These are phyloP conservation scores for Colletotrichum caudatum DNA, from an alignment of 2,329 filamentous ascomycete species.

Conservation along the genomic window DNA sequence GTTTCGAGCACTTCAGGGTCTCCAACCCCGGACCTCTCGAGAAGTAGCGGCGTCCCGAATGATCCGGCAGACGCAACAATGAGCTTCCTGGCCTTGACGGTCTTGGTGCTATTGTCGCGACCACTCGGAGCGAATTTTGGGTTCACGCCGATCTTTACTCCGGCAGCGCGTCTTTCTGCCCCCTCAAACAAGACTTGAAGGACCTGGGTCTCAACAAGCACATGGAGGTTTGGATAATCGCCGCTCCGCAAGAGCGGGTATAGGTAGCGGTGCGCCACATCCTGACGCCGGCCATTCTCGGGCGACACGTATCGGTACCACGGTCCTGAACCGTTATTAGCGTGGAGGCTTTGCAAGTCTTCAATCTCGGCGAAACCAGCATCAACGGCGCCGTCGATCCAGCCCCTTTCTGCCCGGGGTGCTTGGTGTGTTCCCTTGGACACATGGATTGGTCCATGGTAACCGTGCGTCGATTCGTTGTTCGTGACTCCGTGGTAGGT, in stretches of 20 bases:
- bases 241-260: conserved; percentile 47
- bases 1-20: conserved; percentile 52
- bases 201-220: conserved; percentile 48
- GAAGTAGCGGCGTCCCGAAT: conserved; percentile 19
- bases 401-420: conserved; percentile 55
- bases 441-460: conserved; percentile 62
- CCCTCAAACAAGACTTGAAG: conserved; percentile 54
- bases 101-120: conserved; percentile 39
- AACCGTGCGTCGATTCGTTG: conserved; percentile 56
- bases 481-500: conserved; percentile 59
- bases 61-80: conserved; percentile 48
- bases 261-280: conserved; percentile 47
- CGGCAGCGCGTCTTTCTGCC: conserved; percentile 57
- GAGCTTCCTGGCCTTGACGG: conserved; percentile 57
- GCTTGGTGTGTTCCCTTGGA: conserved; percentile 59
- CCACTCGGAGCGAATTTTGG: conserved; percentile 50
- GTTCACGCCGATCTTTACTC: conserved; percentile 62
- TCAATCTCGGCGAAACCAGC: conserved; percentile 60
- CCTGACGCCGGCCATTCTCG: conserved; percentile 58
- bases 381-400: conserved; percentile 57
- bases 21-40: conserved; percentile 32
- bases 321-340: conserved; percentile 44
- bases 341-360: conserved; percentile 61
- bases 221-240: conserved; percentile 48
- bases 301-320: conserved; percentile 45